Evolutionary conservation across 1,139 yeast species (phyloP).

Genomic region (Pneumocystis oryctolagi): DNA sequence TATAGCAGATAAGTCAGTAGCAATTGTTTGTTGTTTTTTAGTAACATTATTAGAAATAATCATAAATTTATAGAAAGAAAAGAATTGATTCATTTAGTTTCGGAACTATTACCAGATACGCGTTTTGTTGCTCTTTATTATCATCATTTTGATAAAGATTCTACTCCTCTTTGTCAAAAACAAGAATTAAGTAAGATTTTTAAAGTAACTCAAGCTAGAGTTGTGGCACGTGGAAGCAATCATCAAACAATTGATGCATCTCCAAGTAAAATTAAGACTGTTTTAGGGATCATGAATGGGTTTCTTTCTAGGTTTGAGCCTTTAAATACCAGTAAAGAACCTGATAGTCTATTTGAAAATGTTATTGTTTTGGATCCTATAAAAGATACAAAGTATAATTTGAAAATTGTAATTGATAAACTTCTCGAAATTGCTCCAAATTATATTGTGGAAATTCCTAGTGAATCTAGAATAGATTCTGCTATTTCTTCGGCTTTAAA

Average conservation of each 20-base stretch:
- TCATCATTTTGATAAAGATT: constrained; percentile 25
- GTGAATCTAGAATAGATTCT: constrained; percentile 26
- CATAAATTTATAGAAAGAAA: constrained; percentile 55
- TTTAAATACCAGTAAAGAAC: constrained; percentile 32
- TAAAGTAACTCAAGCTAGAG: constrained; percentile 43
- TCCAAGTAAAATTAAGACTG: constrained; percentile 33
- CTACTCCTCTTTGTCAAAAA: constrained; percentile 12
- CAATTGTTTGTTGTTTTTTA: not conserved
- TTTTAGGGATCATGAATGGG: constrained; percentile 53
- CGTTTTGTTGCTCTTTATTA: constrained; percentile 55
- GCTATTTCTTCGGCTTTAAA: constrained; percentile 39
- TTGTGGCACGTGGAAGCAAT: constrained; percentile 62
- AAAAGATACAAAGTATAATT: constrained; percentile 41
- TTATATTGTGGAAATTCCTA: constrained; percentile 33
- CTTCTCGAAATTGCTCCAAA: constrained; percentile 35
- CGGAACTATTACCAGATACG: constrained; percentile 17
- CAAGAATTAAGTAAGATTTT: constrained; percentile 15
- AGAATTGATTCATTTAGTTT: constrained; percentile 46
- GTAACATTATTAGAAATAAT: constrained; percentile 41
- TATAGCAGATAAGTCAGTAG: constrained; percentile 33
- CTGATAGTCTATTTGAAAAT: constrained; percentile 55
- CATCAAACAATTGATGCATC: constrained; percentile 67
- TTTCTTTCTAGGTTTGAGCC: constrained; percentile 50
- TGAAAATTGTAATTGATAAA: constrained; percentile 30
- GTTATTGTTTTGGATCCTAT: constrained; percentile 42